phyloP scores from a whole-genome alignment of 163 green algal genomes.

The Coccomyxa subellipsoidea region DNA sequence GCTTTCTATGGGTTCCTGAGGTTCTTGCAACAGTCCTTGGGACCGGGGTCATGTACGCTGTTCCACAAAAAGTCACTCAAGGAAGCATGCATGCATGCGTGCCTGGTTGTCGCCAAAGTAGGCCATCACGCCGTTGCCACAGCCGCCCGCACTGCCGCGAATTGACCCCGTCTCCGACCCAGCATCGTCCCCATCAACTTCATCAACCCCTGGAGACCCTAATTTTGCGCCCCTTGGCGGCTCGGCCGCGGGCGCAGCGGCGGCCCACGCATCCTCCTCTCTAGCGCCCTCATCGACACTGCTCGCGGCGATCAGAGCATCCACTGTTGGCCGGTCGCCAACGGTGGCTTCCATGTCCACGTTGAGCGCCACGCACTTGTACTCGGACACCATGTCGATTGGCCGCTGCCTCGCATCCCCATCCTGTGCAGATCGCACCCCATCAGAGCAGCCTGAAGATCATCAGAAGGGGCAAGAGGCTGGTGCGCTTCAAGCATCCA shows the following conservation, averaged over 20 bases:
- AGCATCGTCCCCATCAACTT: not conserved
- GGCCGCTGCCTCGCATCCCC: constrained; percentile 12
- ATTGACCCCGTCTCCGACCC: not conserved
- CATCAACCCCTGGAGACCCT: not conserved
- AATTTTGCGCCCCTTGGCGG: not conserved
- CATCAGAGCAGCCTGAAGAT: not conserved
- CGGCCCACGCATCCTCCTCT: not conserved
- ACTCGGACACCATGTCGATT: constrained; percentile 16
- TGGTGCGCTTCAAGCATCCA: not conserved
- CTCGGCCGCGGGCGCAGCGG: not conserved
- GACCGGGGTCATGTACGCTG: not conserved
- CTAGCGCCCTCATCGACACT: not conserved
- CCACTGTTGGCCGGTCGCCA: not conserved
- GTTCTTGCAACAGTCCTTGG: no score
- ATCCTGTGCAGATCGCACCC: not conserved
- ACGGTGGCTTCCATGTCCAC: constrained; percentile 22
- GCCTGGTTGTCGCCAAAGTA: constrained; percentile 47
- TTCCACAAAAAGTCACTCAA: not conserved
- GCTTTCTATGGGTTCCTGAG: no score
- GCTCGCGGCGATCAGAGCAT: not conserved
- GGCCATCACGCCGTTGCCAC: constrained; percentile 13
- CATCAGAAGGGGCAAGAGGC: not conserved
- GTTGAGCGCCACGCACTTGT: constrained; percentile 27
- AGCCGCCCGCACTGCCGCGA: not conserved
- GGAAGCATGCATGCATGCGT: not conserved